Base-by-base conservation (phyloP, 1,284 basidiomycete genomes). In the Cryptococcus sp. region DNA sequence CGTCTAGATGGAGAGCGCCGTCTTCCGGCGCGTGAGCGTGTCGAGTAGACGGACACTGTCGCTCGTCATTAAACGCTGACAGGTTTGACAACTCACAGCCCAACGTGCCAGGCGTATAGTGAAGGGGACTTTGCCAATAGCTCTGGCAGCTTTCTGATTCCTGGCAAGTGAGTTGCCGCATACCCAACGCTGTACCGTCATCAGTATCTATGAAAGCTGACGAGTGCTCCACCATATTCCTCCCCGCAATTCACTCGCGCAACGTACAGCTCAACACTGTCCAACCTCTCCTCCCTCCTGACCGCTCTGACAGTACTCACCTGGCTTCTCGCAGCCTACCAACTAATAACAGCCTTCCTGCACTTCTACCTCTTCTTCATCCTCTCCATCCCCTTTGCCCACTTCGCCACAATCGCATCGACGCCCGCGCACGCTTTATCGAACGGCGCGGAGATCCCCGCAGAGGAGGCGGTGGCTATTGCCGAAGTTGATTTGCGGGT, bases 301-400 rank as follows among this genome's bases (percentile, higher is more conserved):
- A 61, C 61, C 3, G 64, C 67, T 15, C 55, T 69, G 11, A 64
- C 65, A 23, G 47, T 44, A 17, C 23, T 69, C 20, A 52, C 61
- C 17, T 74, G 72, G 72, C 57, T 72, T 16, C 47, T 62, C 11
- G 66, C 67, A 3, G 8, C 55, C 10, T 69, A 62, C 53, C 57
- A 62, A 44, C 50, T 62, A 46, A 47, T 62, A 44, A 54, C 57
- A 22, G 60, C 65, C 31, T 64, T 66, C 38, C 56, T 70, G 4
- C 70, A 67, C 55, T 68, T 65, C 42, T 68, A 67, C 59, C 63
- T 72, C 11, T 67, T 71, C 54, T 71, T 70, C 59, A 60, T 62
- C 27, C 61, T 74, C 19, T 69, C 69, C 0, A 58, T 71, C 44
- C 72, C 71, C 5, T 63, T 64, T 54, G 41, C 52, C 19, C 61